Conservation (phyloP, 345 rosid species). For the Acer yangbiense region DNA sequence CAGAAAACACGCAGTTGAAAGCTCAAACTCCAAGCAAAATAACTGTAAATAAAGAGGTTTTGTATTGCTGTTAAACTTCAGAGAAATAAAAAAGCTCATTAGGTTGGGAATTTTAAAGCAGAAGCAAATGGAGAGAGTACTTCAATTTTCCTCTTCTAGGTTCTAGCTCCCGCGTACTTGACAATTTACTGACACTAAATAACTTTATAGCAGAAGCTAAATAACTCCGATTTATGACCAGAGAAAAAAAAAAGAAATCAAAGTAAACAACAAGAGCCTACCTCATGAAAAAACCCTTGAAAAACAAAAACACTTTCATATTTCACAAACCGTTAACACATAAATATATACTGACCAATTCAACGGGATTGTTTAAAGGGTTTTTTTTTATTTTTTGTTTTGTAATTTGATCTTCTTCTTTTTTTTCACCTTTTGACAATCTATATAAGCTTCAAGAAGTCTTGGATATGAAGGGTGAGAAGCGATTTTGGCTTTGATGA, state of each 20-base stretch:
- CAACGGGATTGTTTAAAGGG: neutral
- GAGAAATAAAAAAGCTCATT: conserved; percentile 13
- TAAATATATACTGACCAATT: neutral
- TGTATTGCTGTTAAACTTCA: neutral
- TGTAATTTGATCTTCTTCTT: neutral
- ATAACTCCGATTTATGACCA: conserved; percentile 9
- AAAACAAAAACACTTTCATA: neutral
- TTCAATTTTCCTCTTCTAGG: conserved; percentile 25
- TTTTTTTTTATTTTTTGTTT: too few relatives aligned
- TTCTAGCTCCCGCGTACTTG: conserved; percentile 9
- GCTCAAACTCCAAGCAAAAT: conserved; percentile 22
- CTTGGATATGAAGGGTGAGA: conserved; percentile 86
- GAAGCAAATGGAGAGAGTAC: conserved; percentile 10
- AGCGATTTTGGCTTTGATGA: conserved; percentile 78
- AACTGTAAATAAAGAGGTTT: conserved; percentile 5
- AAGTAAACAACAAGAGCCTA: neutral
- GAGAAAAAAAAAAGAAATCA: neutral
- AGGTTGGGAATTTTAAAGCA: conserved; percentile 23
- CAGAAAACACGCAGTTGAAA: conserved; percentile 18
- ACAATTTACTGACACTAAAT: conserved; percentile 6
- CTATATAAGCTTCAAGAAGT: conserved; percentile 79
- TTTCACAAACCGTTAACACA: too few relatives aligned
- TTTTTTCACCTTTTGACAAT: conserved; percentile 90
- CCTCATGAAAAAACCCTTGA: neutral
- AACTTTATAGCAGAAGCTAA: conserved; percentile 9